phyloP scores from a whole-genome alignment of 441 rosid genomes.

The Daphne laureola region DNA sequence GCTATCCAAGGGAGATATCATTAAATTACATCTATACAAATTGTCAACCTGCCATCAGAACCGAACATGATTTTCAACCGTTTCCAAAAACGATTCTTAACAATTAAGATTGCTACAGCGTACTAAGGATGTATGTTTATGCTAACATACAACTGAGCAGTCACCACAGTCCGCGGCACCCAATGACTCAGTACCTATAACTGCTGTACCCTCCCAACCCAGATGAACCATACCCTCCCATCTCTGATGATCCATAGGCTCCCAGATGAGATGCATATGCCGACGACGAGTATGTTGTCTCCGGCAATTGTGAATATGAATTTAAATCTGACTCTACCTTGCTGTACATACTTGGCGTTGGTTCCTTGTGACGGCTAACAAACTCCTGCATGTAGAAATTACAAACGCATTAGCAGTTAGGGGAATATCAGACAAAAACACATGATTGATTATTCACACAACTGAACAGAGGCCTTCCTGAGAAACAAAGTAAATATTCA shows the following conservation, averaged over 20 bases:
- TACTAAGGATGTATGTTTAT: too few relatives aligned
- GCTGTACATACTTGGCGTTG: constrained; percentile 26
- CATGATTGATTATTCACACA: neutral
- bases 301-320: constrained; percentile 32
- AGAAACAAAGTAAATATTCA: neutral
- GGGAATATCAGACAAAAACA: neutral
- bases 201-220: constrained; percentile 31
- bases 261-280: constrained; percentile 28
- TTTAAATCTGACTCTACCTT: constrained; percentile 31
- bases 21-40: too few relatives aligned
- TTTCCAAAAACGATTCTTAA: too few relatives aligned
- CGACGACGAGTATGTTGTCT: constrained; percentile 27
- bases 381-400: constrained; percentile 28
- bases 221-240: constrained; percentile 28
- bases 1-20: too few relatives aligned
- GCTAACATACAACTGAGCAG: too few relatives aligned
- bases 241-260: constrained; percentile 28
- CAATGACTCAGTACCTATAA: constrained; percentile 30
- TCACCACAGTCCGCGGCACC: neutral
- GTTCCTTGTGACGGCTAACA: constrained; percentile 31
- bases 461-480: neutral
- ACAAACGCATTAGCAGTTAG: neutral
- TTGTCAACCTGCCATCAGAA: too few relatives aligned
- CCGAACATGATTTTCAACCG: too few relatives aligned
- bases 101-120: too few relatives aligned